Evolutionary conservation across 2,329 filamentous ascomycete genomes (phyloP), one percentile per base, ranked within the genome.

Genomic region (Cercospora sp.): DNA sequence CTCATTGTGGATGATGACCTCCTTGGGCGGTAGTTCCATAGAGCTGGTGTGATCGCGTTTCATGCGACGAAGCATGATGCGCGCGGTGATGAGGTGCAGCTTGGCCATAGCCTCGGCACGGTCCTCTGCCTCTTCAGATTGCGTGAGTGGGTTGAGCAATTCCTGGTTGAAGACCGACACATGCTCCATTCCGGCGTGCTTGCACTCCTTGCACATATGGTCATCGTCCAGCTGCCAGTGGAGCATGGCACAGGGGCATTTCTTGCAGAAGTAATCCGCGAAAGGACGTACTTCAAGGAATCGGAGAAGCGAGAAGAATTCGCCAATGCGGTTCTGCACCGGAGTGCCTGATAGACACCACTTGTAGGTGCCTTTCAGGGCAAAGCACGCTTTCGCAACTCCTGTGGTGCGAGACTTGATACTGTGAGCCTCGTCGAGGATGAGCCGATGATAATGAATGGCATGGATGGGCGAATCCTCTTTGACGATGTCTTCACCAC

Each of bases 321-420:
- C 72, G 60, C 72, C 72, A 13, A 73, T 72, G 20, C 72, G 69
- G 53, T 73, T 99, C 79, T 99, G 95, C 1, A 99, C 88, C 0
- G 95, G 95, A 1, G 95, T 99, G 8, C 95, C 95, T 16, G 92
- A 95, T 68, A 99, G 84, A 78, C 95, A 99, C 93, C 95, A 98
- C 74, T 96, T 96, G 81, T 95, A 97, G 18, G 87, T 89, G 18
- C 91, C 91, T 68, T 93, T 90, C 51, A 99, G 84, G 1, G 94
- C 93, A 78, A 98, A 98, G 78, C 94, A 98, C 48, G 95, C 94
- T 79, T 92, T 97, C 23, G 95, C 95, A 12, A 95, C 95, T 82
- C 94, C 92, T 8, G 94, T 97, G 23, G 90, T 93, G 69, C 94
- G 89, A 10, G 89, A 89, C 84, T 92, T 99, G 85, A 99, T 98